Conservation (phyloP, 345 rosid genomes). For the Rhodomyrtus tomentosa region DNA sequence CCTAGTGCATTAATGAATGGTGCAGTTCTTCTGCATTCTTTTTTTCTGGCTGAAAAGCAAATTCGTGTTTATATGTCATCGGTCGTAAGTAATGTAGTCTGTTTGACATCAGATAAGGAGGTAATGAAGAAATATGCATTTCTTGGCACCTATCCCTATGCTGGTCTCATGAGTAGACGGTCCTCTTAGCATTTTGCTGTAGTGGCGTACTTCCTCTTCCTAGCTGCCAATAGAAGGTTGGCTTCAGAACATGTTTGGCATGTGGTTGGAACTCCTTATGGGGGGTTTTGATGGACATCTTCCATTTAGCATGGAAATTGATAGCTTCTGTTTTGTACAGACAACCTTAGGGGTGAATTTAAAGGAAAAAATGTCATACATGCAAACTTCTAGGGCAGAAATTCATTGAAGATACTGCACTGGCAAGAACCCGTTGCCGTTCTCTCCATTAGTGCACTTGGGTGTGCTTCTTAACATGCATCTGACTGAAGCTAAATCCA, state of each 20-base stretch:
- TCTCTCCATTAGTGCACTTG: neutral
- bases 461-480: neutral
- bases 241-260: neutral
- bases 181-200: neutral
- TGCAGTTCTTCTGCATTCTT: neutral
- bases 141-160: neutral
- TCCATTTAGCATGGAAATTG: neutral
- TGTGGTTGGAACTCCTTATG: neutral
- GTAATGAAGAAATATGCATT: neutral
- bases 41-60: neutral
- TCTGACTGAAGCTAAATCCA: neutral
- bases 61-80: neutral
- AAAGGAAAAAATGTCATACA: neutral
- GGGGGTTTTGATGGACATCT: neutral
- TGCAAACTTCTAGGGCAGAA: neutral
- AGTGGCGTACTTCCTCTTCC: neutral
- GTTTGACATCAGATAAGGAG: neutral
- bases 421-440: neutral
- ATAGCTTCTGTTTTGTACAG: neutral
- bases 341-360: neutral
- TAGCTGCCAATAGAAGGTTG: neutral
- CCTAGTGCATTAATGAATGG: neutral
- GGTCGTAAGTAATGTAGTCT: neutral
- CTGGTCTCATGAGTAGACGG: neutral
- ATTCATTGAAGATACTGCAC: neutral